Percentiles rank a stretch among this genome's conserved stretches.
phyloP scores from a whole-genome alignment of 331 rosid species.

The Erythrophleum ivorense region DNA sequence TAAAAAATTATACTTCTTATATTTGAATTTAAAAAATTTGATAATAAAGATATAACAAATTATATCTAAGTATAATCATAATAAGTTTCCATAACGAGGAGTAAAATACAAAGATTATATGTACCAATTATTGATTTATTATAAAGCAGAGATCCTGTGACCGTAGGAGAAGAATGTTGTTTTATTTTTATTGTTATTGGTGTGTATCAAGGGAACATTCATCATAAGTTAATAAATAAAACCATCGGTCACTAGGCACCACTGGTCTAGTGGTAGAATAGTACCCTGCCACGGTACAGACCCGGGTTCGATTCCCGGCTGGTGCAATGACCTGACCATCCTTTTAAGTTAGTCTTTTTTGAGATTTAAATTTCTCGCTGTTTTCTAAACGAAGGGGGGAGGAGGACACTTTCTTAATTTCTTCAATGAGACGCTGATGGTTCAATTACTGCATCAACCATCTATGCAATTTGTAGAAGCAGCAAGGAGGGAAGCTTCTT shows the following conservation, averaged over 20 bases:
- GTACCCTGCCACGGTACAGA: conserved; percentile 56
- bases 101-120: not conserved
- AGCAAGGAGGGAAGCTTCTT: not conserved
- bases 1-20: too few relatives aligned
- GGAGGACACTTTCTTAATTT: not conserved
- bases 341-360: too few relatives aligned
- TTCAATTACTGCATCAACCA: too few relatives aligned
- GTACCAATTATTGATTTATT: not conserved
- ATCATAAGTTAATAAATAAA: too few relatives aligned
- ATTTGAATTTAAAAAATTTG: too few relatives aligned
- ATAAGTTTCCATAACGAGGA: not conserved
- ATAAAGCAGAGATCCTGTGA: too few relatives aligned
- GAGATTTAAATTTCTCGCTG: not conserved
- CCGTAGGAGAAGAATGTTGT: too few relatives aligned
- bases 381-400: not conserved
- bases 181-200: too few relatives aligned
- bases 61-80: too few relatives aligned
- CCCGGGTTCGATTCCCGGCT: conserved; percentile 53
- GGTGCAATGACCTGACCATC: conserved; percentile 20
- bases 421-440: too few relatives aligned
- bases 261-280: conserved; percentile 50
- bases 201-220: too few relatives aligned
- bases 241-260: not conserved
- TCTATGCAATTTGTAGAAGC: not conserved
- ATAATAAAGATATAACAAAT: too few relatives aligned